Evolutionary conservation across 495 filamentous ascomycete species (phyloP), one percentile per base, ranked within the genome.

Genomic region (Podospora comata): DNA sequence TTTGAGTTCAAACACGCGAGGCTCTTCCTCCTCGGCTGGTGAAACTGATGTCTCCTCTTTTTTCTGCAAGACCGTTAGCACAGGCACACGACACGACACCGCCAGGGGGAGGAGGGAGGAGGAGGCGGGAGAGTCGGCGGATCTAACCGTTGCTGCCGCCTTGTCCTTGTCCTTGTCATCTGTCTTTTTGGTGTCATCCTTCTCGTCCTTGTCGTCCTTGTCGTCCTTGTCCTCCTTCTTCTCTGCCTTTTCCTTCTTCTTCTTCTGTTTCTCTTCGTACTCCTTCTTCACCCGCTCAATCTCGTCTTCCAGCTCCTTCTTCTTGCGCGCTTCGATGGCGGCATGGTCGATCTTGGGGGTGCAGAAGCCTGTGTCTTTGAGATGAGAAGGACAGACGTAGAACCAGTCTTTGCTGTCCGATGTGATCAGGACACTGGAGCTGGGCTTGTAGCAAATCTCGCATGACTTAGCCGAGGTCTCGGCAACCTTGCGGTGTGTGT

Each of bases 361-460:
- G 74, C 90, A 92, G 77, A 96, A 97, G 15, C 89, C 85, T 26
- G 84, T 83, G 75, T 99, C 95, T 75, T 91, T 92, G 11, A 97
- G 83, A 77, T 99, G 95, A 57, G 85, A 82, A 16, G 88, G 85
- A 73, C 95, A 99, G 34, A 94, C 85, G 75, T 96, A 97, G 79
- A 99, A 98, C 82, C 91, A 97, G 76, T 99, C 95, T 92, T 94
- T 96, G 77, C 91, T 94, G 73, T 97, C 92, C 0, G 92, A 85
- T 2, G 93, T 97, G 68, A 97, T 90, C 67, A 99, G 82, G 27
- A 98, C 95, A 73, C 88, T 93, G 7, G 89, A 87, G 60, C 90
- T 92, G 4, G 91, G 90, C 77, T 95, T 97, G 83, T 89, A 94
- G 82, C 95, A 99, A 68, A 99, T 87, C 74, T 90, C 87, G 78